A percentile compares a stretch with the other conserved stretches of the same genome.
phyloP scores from a whole-genome alignment of 169 alveolate species.

The Eimeria sp. region DNA sequence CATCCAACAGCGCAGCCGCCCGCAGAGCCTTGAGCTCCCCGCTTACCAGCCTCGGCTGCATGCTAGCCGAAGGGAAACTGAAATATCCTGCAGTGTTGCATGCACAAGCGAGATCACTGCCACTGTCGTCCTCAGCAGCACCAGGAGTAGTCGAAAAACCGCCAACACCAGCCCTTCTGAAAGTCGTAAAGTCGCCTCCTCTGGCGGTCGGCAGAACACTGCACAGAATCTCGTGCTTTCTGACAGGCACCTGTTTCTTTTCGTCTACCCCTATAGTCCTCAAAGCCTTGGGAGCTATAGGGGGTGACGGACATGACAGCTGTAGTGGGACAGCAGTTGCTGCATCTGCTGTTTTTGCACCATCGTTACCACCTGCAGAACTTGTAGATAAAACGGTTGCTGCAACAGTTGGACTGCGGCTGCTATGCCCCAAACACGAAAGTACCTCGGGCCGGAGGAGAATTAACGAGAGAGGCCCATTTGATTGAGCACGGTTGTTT shows the following conservation, averaged over 20 bases:
- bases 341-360: not conserved
- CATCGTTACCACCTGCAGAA: no score
- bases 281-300: not conserved
- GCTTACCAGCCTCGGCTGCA: conserved; percentile 52
- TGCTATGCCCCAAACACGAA: conserved; percentile 20
- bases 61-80: not conserved
- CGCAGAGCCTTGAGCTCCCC: conserved; percentile 39
- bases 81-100: conserved; percentile 38
- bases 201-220: not conserved
- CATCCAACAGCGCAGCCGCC: conserved; percentile 43
- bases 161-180: not conserved
- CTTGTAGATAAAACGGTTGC: not conserved
- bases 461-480: conserved; percentile 22
- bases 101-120: not conserved
- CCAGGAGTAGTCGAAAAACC: not conserved
- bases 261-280: not conserved
- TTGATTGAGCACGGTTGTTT: not conserved
- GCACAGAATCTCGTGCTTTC: not conserved
- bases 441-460: conserved; percentile 43
- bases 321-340: not conserved
- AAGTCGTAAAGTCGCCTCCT: not conserved
- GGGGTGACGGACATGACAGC: not conserved
- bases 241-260: not conserved
- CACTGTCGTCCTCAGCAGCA: not conserved
- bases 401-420: not conserved